phyloP scores from a whole-genome alignment of 1,139 yeast species.

The Ashbya aceris region DNA sequence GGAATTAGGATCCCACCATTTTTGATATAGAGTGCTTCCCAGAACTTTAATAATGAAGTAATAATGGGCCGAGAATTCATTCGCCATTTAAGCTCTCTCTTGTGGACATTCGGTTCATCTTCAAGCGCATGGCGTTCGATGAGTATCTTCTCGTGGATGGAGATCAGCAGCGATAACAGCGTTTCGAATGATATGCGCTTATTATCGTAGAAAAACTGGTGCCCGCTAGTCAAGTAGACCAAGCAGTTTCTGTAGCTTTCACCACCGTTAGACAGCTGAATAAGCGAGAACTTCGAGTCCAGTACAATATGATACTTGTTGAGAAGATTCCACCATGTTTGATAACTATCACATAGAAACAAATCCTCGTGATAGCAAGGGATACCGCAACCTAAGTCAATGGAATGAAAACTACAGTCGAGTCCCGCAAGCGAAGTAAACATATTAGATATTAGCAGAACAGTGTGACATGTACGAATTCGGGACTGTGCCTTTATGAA shows the following conservation, averaged over 20 bases:
- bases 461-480: slow-evolving; percentile 75
- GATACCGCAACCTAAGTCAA: slow-evolving; percentile 60
- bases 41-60: slow-evolving; percentile 45
- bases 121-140: slow-evolving; percentile 36
- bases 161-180: slow-evolving; percentile 55
- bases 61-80: slow-evolving; percentile 49
- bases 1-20: slow-evolving; percentile 54
- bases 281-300: slow-evolving; percentile 42
- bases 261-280: slow-evolving; percentile 51
- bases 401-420: slow-evolving; percentile 46
- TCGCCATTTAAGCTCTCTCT: slow-evolving; percentile 49
- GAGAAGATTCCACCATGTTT: slow-evolving; percentile 46
- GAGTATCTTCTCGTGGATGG: slow-evolving; percentile 64
- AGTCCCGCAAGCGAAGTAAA: slow-evolving; percentile 62
- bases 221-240: slow-evolving; percentile 39
- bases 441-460: slow-evolving; percentile 62
- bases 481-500: slow-evolving; percentile 76
- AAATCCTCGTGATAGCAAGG: slow-evolving; percentile 58
- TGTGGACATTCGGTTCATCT: slow-evolving; percentile 29
- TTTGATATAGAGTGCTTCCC: slow-evolving; percentile 54
- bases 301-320: slow-evolving; percentile 30
- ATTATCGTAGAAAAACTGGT: slow-evolving; percentile 29
- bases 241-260: slow-evolving; percentile 42
- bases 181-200: slow-evolving; percentile 46
- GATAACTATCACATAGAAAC: slow-evolving; percentile 53